Percentiles rank a stretch among this genome's conserved stretches.
Conservation (phyloP, 164 flowering plant genomes). For the Saururus chinensis region DNA sequence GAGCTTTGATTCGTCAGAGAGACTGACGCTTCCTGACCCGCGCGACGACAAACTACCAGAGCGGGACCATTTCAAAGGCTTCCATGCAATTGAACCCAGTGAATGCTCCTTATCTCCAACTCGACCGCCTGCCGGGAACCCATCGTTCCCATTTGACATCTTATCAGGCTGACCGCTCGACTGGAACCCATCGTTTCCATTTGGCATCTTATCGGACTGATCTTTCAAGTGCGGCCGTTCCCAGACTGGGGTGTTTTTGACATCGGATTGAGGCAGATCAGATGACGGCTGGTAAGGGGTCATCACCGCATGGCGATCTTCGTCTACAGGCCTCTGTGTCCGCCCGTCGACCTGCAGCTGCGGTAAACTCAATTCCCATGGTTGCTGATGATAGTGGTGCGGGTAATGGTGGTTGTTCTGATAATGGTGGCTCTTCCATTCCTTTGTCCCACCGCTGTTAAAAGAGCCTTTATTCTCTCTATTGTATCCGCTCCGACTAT, state of each 20-base stretch:
- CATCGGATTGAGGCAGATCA: constrained; percentile 28
- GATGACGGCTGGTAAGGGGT: not conserved
- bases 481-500: constrained; percentile 43
- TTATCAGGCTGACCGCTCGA: constrained; percentile 42
- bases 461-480: constrained; percentile 41
- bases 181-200: constrained; percentile 24
- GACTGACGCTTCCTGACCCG: constrained; percentile 61
- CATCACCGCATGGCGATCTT: constrained; percentile 1
- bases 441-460: constrained; percentile 24
- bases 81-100: constrained; percentile 52
- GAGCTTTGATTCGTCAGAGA: constrained; percentile 31
- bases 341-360: constrained; percentile 21
- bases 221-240: constrained; percentile 36
- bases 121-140: constrained; percentile 26
- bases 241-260: constrained; percentile 23
- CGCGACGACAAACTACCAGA: constrained; percentile 71
- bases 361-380: constrained; percentile 23
- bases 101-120: constrained; percentile 41
- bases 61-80: constrained; percentile 69
- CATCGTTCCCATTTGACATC: constrained; percentile 27
- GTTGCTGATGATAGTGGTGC: not conserved
- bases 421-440: constrained; percentile 34
- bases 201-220: constrained; percentile 38
- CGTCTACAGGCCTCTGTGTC: constrained; percentile 45
- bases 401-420: not conserved